A percentile compares a stretch with the other conserved stretches of the same genome.
phyloP scores from a whole-genome alignment of 2,329 filamentous ascomycete species.

The Fusarium stilboides region DNA sequence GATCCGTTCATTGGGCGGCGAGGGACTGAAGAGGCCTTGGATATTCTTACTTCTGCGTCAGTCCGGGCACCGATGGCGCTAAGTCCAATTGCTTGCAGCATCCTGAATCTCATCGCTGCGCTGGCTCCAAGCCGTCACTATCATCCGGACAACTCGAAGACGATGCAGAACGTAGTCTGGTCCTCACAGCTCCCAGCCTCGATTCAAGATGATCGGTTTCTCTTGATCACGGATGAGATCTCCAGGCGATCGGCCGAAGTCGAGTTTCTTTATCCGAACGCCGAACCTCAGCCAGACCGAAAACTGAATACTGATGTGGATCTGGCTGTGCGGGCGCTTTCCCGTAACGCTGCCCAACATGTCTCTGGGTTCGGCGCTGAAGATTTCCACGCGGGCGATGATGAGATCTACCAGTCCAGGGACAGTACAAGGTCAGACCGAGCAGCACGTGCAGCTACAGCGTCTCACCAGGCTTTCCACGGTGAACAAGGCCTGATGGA shows the following conservation, averaged over 20 bases:
- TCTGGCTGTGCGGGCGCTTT: conserved; percentile 33
- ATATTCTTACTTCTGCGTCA: conserved; percentile 64
- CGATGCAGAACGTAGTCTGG: conserved; percentile 67
- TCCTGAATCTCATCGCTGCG: conserved; percentile 9
- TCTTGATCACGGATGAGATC: conserved; percentile 21
- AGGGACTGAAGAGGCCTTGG: conserved; percentile 68
- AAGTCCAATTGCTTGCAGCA: neutral
- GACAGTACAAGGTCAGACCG: conserved; percentile 7
- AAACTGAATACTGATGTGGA: conserved; percentile 2
- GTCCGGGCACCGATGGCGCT: conserved; percentile 55
- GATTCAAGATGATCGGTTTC: conserved; percentile 63
- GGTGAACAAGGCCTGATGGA: neutral
- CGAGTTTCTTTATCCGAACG: conserved; percentile 21
- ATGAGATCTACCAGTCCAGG: conserved; percentile 29
- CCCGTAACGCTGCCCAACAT: conserved; percentile 25
- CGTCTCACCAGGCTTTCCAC: conserved; percentile 6
- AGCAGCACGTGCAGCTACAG: conserved; percentile 1
- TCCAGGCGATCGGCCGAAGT: conserved; percentile 8
- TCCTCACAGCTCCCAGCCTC: conserved; percentile 50
- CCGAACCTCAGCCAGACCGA: neutral
- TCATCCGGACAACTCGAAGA: conserved; percentile 57
- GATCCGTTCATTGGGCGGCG: conserved; percentile 65
- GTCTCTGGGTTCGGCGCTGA: conserved; percentile 43
- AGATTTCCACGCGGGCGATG: conserved; percentile 18
- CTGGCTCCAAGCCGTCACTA: conserved; percentile 55